These are phyloP conservation scores for Exophiala mesophila DNA, from an alignment of 2,329 filamentous ascomycete genomes.

Conservation along the genomic window DNA sequence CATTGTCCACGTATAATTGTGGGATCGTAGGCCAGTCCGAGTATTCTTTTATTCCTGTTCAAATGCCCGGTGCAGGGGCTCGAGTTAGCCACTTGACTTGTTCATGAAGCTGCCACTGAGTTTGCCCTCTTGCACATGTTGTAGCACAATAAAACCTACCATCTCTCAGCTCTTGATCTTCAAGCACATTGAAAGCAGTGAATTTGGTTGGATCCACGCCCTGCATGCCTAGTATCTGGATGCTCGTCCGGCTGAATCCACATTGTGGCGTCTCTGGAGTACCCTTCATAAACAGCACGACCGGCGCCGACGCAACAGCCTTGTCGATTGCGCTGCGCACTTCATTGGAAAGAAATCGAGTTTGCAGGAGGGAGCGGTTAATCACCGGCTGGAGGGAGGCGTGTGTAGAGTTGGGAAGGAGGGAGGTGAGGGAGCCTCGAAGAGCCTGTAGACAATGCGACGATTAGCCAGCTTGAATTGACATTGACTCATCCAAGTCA, in stretches of 20 bases:
- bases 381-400: conserved; percentile 32
- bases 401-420: conserved; percentile 25
- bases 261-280: conserved; percentile 94
- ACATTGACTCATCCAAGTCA: background rate
- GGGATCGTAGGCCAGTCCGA: conserved; percentile 99
- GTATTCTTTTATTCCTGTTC: conserved; percentile 91
- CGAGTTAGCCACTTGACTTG: no score
- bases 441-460: conserved; percentile 17
- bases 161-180: conserved; percentile 78
- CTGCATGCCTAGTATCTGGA: conserved; percentile 91
- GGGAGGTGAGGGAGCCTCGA: conserved; percentile 19
- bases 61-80: no score
- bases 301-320: conserved; percentile 78
- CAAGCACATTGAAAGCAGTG: conserved; percentile 94
- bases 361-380: conserved; percentile 19
- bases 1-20: conserved; percentile 89
- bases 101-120: no score
- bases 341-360: conserved; percentile 68
- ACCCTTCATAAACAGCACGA: conserved; percentile 99
- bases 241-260: conserved; percentile 89
- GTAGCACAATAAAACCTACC: no score
- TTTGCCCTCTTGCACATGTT: no score
- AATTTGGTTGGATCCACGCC: conserved; percentile 95
- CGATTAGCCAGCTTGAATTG: background rate
- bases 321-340: conserved; percentile 82